phyloP scores from a whole-genome alignment of 2,329 filamentous ascomycete genomes.

The Aspergillus novofumigatus region DNA sequence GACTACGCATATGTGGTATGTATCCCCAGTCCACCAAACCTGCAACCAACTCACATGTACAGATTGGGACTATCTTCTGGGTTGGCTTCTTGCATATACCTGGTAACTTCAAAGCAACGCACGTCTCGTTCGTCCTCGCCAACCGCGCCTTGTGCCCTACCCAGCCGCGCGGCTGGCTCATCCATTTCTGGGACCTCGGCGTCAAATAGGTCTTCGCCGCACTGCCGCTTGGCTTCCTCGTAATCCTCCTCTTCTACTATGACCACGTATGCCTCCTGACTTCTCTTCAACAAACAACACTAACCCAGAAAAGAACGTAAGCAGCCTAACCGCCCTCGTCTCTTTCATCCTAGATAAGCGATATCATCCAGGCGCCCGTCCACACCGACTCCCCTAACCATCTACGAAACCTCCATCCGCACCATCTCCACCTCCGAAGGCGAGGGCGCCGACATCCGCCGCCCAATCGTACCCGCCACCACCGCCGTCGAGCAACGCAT shows the following conservation, averaged over 20 bases:
- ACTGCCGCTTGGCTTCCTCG: conserved; percentile 71
- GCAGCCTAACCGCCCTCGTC: conserved; percentile 69
- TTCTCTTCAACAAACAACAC: background rate
- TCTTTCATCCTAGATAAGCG: no score
- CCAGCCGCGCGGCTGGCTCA: conserved; percentile 65
- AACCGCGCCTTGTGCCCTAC: conserved; percentile 73
- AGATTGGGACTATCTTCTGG: conserved; percentile 65
- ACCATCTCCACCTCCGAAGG: conserved; percentile 57
- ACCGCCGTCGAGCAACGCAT: conserved; percentile 63
- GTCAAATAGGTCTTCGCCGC: conserved; percentile 71
- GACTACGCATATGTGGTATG: conserved; percentile 51
- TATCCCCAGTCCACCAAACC: background rate
- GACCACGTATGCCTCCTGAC: conserved; percentile 69
- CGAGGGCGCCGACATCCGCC: conserved; percentile 56
- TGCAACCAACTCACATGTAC: background rate
- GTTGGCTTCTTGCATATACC: conserved; percentile 77
- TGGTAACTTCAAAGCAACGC: conserved; percentile 67
- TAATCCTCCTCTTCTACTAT: conserved; percentile 81
- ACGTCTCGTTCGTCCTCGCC: conserved; percentile 67
- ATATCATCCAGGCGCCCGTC: conserved; percentile 44
- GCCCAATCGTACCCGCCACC: conserved; percentile 36
- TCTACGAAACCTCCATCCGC: conserved; percentile 71
- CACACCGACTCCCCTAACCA: conserved; percentile 59
- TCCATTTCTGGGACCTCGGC: conserved; percentile 72
- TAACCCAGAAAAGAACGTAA: conserved; percentile 51